Conservation (phyloP, 1,284 basidiomycete genomes). For the Singerocomus rubriflavus region DNA sequence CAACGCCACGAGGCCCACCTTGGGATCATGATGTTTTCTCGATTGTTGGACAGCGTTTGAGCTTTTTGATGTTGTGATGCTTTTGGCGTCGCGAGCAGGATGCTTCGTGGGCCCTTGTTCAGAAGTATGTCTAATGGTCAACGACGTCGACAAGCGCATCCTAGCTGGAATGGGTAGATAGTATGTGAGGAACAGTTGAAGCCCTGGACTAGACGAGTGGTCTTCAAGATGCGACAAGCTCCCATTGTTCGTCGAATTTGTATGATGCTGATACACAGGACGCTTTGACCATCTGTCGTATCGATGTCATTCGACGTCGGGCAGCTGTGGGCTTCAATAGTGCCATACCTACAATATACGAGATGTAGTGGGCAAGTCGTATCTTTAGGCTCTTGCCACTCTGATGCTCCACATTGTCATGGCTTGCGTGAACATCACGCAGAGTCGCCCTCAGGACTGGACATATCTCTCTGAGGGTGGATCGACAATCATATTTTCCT, state of each 20-base stretch:
- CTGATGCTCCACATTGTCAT: conserved; percentile 14
- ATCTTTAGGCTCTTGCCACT: too few species aligned
- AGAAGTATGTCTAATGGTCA: conserved; percentile 2
- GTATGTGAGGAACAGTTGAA: background rate
- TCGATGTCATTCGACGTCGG: background rate
- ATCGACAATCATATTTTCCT: conserved; percentile 85
- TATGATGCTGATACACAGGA: background rate
- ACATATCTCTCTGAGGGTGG: conserved; percentile 85
- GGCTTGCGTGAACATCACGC: conserved; percentile 20
- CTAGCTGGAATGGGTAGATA: background rate
- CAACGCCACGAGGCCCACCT: conserved; percentile 2
- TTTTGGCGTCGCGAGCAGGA: conserved; percentile 5
- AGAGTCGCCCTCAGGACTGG: conserved; percentile 65
- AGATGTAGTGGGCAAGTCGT: too few species aligned
- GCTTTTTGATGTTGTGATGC: background rate
- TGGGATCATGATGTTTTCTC: background rate
- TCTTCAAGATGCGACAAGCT: background rate
- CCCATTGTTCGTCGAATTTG: conserved; percentile 24
- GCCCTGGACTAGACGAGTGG: background rate
- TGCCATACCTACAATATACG: background rate
- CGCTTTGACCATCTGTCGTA: conserved; percentile 12
- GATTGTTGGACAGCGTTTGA: background rate
- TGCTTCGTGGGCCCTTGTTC: conserved; percentile 11
- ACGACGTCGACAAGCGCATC: conserved; percentile 19
- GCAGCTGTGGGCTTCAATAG: background rate